These are phyloP conservation scores for Aspergillus leporis DNA, from an alignment of 495 filamentous ascomycete genomes.

Conservation along the genomic window DNA sequence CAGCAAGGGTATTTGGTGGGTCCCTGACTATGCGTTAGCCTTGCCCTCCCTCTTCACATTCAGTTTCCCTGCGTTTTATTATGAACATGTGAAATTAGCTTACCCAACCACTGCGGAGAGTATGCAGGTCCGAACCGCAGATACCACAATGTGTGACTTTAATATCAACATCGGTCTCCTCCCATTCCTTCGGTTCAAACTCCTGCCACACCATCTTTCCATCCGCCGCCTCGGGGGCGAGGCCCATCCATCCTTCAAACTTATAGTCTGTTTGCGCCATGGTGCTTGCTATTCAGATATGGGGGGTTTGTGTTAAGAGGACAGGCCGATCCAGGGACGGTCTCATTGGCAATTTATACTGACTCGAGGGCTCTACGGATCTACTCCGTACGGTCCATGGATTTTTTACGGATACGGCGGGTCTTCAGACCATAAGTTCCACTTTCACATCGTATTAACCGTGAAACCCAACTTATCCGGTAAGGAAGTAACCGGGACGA, in stretches of 20 bases:
- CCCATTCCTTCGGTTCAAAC: constrained; percentile 78
- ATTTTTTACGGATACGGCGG: not conserved
- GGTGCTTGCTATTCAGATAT: constrained; percentile 1
- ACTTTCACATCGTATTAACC: not conserved
- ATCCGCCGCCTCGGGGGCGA: constrained; percentile 54
- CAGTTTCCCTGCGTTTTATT: not conserved
- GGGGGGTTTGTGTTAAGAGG: not conserved
- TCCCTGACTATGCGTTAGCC: constrained; percentile 22
- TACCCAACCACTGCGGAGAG: constrained; percentile 72
- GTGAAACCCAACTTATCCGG: not conserved
- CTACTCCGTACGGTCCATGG: not conserved
- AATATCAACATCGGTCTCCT: constrained; percentile 71
- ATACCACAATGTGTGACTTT: constrained; percentile 47
- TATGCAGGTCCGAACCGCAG: constrained; percentile 67
- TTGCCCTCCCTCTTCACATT: not conserved
- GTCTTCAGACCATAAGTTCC: not conserved
- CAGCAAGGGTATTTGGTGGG: constrained; percentile 66
- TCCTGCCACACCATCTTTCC: constrained; percentile 78
- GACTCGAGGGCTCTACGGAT: constrained; percentile 2
- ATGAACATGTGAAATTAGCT: constrained; percentile 12
- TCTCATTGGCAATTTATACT: not conserved
- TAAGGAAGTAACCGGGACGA: too few species aligned
- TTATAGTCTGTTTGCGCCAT: constrained; percentile 53
- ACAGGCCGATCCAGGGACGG: not conserved
- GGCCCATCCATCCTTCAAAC: constrained; percentile 84